Evolutionary conservation across 208 protist genomes (phyloP).

Genomic region (Acanthamoeba comandoni): DNA sequence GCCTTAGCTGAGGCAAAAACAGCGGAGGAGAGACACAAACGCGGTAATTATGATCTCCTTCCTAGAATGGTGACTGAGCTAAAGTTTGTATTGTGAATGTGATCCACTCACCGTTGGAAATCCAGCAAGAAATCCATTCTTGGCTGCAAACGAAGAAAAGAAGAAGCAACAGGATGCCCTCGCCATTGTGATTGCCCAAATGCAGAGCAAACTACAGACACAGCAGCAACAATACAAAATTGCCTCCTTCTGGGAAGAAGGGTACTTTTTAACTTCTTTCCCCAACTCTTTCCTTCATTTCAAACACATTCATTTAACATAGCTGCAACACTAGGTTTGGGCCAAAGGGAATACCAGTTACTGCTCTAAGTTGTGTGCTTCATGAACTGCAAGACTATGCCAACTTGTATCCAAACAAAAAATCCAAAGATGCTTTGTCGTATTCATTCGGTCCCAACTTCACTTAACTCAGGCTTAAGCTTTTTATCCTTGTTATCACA

Average conservation of each 20-base stretch:
- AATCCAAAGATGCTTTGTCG: too few relatives aligned
- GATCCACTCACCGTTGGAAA: too few relatives aligned
- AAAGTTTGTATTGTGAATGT: constrained; percentile 56
- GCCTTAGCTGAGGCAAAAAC: not conserved
- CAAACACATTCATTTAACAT: too few relatives aligned
- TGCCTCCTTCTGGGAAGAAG: constrained; percentile 77
- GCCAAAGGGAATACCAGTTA: constrained; percentile 68
- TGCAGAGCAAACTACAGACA: not conserved
- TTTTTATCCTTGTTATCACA: constrained; percentile 69
- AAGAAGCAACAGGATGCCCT: not conserved
- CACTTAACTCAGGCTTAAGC: not conserved
- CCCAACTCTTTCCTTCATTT: too few relatives aligned
- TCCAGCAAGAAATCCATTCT: constrained; percentile 58
- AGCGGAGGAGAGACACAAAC: too few relatives aligned
- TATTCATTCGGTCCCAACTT: too few relatives aligned
- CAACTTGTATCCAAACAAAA: constrained; percentile 78
- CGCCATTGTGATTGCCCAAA: too few relatives aligned
- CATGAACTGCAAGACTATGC: constrained; percentile 77
- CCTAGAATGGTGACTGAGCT: too few relatives aligned
- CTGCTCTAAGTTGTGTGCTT: constrained; percentile 56
- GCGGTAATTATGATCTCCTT: too few relatives aligned
- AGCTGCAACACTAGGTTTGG: constrained; percentile 42
- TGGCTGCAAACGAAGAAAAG: constrained; percentile 19
- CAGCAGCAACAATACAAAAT: constrained; percentile 9
- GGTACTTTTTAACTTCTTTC: not conserved